A percentile compares a stretch with the other conserved stretches of the same genome.
Conservation (phyloP, 352 stramenopile species). For the Globisporangium nunn region DNA sequence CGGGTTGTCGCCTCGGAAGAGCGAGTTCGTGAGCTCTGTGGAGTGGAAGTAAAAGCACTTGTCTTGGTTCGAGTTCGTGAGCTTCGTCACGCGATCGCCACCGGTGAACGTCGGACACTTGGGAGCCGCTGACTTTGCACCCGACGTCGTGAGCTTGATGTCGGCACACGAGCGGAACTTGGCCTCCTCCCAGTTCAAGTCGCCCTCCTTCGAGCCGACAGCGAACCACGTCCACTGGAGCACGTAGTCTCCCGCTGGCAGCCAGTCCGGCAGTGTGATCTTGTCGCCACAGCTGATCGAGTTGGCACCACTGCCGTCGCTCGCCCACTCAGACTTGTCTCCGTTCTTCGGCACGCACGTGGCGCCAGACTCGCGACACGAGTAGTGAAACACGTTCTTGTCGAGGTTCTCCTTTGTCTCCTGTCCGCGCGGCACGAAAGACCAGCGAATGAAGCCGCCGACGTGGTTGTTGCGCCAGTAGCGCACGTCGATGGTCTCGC, state of each 20-base stretch:
- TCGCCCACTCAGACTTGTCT: conserved; percentile 7
- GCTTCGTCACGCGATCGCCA: conserved; percentile 39
- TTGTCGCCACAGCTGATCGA: conserved; percentile 37
- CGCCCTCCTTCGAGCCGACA: conserved; percentile 39
- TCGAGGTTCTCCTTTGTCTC: conserved; percentile 25
- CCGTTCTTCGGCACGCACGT: conserved; percentile 20
- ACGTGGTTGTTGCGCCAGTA: conserved; percentile 54
- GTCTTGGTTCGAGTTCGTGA: conserved; percentile 24
- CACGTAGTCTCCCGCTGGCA: conserved; percentile 41
- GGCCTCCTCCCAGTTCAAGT: conserved; percentile 30
- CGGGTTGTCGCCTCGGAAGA: conserved; percentile 28
- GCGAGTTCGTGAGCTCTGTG: conserved; percentile 27
- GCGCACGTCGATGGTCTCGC: conserved; percentile 39
- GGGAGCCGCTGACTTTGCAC: conserved; percentile 13
- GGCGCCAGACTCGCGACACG: conserved; percentile 38
- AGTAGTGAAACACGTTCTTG: conserved; percentile 36
- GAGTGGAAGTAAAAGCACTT: conserved; percentile 59
- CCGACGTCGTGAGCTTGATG: conserved; percentile 33
- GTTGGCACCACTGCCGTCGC: conserved; percentile 23
- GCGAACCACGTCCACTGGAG: conserved; percentile 51
- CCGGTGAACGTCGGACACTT: conserved; percentile 41
- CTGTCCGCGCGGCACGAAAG: conserved; percentile 24
- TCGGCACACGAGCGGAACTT: conserved; percentile 48
- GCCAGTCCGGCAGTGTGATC: conserved; percentile 40
- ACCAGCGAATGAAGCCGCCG: conserved; percentile 50